Base-by-base conservation (phyloP, 768 basidiomycete species). In the Russula vinacea region DNA sequence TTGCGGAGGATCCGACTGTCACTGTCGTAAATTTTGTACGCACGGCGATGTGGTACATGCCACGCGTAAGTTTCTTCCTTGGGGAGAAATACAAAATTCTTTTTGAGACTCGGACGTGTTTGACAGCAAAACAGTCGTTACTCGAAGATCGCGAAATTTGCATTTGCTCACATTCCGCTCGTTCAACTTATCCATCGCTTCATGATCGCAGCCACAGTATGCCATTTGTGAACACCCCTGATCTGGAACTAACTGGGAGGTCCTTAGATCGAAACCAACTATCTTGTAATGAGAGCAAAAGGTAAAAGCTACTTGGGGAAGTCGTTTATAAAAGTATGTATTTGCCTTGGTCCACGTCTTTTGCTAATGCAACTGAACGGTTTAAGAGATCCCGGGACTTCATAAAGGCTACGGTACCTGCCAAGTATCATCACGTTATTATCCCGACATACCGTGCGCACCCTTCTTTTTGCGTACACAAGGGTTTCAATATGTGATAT, bases 21-120 rank as follows among this genome's bases (percentile, higher is more conserved):
- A 71, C 78, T 61, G 76, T 87, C 22, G 73, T 81, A 56, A 83
- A 88, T 70, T n/a, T 87, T 68, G 67, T 55, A 62, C 76, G 85
- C 60, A 84, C 83, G 33, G 82, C 82, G 29, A 80, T 82, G 67
- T 86, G 84, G 84, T 82, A 76, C 68, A 51, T 81, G 2, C 78
- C 80, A 1, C 77, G 77, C 60, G 84, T 86, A 57, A 39, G 56
- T 59, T 29, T 11, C n/a, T 14, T 2, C 22, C 13, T n/a, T 19
- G 16, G 9, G 29, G 26, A 3, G 29, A 13, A 33, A 29, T 24
- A 16, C 14, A 17, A 45, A 11, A 11, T 29, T n/a, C n/a, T n/a
- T n/a, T n/a, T n/a, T n/a, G n/a, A n/a, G n/a, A 37, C 17, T 13
- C 29, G 16, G 45, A 40, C 29, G 10, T 37, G 5, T 22, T 39